These are phyloP conservation scores for Arthrobotrys sinensis DNA, from an alignment of 2,329 filamentous ascomycete genomes.

Conservation along the genomic window DNA sequence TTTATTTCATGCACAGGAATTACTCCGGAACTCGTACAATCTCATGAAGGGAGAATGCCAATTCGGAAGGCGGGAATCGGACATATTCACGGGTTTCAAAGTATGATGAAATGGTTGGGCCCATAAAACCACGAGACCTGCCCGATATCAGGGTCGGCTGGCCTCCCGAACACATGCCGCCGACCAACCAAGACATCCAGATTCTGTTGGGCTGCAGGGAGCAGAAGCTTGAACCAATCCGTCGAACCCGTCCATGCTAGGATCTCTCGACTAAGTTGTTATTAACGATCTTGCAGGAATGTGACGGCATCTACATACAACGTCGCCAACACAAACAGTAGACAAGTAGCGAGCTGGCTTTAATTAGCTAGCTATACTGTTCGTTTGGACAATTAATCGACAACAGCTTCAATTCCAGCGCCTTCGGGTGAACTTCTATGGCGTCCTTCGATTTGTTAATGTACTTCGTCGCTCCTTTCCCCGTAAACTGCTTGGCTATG, in stretches of 20 bases:
- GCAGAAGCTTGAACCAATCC: constrained; percentile 29
- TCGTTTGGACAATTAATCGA: not conserved
- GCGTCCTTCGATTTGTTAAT: not conserved
- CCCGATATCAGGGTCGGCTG: constrained; percentile 42
- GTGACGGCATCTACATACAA: constrained; percentile 10
- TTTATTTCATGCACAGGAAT: too few species aligned
- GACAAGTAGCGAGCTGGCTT: not conserved
- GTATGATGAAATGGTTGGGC: constrained; percentile 32
- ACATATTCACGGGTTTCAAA: constrained; percentile 3
- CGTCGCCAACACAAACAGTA: constrained; percentile 10
- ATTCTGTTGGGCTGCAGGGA: constrained; percentile 45
- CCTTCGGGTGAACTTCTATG: not conserved
- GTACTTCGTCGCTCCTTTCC: not conserved
- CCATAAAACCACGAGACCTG: constrained; percentile 52
- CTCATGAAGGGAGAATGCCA: not conserved
- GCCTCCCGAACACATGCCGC: constrained; percentile 48
- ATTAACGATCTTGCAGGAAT: constrained; percentile 11
- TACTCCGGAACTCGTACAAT: too few species aligned
- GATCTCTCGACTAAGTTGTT: constrained; percentile 4
- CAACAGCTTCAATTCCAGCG: constrained; percentile 3
- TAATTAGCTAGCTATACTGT: not conserved
- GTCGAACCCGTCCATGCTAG: not conserved
- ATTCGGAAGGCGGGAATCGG: constrained; percentile 25
- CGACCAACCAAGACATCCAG: constrained; percentile 35
- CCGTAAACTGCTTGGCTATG: not conserved